Evolutionary conservation across 768 basidiomycete genomes (phyloP).

Genomic region (Lactarius pseudohatsudake): DNA sequence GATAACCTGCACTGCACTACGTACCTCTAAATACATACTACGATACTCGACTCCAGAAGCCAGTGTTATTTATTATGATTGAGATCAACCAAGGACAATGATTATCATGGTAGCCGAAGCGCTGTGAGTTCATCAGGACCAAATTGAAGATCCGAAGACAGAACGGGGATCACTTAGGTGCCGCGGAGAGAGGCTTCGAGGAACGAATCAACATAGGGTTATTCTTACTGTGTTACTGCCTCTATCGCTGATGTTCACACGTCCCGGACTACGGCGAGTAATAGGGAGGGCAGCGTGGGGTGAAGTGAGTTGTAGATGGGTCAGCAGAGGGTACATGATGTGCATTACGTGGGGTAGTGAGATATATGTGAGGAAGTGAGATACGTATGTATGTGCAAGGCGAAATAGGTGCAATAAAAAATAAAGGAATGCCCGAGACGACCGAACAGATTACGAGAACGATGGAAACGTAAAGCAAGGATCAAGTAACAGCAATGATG

Average conservation of each 20-base stretch:
- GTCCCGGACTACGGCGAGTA: neutral
- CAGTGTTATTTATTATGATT: neutral
- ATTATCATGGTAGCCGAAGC: neutral
- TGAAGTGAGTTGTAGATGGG: neutral
- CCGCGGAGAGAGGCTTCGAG: neutral
- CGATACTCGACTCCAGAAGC: neutral
- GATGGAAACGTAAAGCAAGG: neutral
- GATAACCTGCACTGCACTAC: neutral
- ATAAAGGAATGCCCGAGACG: neutral
- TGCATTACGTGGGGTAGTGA: constrained; percentile 15
- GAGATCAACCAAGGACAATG: neutral
- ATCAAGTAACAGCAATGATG: neutral
- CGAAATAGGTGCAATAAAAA: constrained; percentile 17
- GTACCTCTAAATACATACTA: neutral
- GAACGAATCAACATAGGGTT: neutral
- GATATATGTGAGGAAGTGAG: constrained; percentile 8
- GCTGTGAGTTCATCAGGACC: neutral
- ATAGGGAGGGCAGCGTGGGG: neutral
- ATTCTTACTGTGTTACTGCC: neutral
- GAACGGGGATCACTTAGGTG: neutral
- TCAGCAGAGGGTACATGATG: constrained; percentile 8
- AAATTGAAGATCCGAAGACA: neutral
- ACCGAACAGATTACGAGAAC: neutral
- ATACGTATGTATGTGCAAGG: neutral
- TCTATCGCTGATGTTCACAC: neutral